phyloP scores from a whole-genome alignment of 371 early-diverging fungal species.

The Mucor circinelloides region DNA sequence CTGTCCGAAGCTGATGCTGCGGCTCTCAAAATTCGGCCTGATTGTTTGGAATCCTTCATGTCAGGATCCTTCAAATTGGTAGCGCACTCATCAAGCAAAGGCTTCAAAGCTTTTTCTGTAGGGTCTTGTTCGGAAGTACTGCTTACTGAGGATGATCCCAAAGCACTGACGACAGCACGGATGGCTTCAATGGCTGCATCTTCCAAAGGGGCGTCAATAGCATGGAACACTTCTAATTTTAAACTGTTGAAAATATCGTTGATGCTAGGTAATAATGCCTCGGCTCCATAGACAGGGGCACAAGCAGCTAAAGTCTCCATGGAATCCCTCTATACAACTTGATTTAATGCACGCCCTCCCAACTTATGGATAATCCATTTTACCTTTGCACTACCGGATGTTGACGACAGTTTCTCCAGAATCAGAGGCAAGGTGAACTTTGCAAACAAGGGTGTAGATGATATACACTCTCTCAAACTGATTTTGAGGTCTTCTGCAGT shows the following conservation, averaged over 20 bases:
- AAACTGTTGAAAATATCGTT: slow-evolving; percentile 70
- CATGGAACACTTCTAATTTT: slow-evolving; percentile 73
- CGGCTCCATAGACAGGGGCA: slow-evolving; percentile 76
- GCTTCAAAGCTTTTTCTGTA: slow-evolving; percentile 63
- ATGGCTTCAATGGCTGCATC: slow-evolving; percentile 61
- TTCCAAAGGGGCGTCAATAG: slow-evolving; percentile 68
- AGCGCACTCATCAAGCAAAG: slow-evolving; percentile 69
- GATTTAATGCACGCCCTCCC: neutral
- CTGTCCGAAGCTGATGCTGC: slow-evolving; percentile 73
- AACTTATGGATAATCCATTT: neutral
- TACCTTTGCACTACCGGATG: slow-evolving; percentile 88
- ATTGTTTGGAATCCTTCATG: slow-evolving; percentile 69
- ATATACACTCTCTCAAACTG: slow-evolving; percentile 69
- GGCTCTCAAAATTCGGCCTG: slow-evolving; percentile 68
- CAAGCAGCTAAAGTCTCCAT: slow-evolving; percentile 82
- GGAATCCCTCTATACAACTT: slow-evolving; percentile 70
- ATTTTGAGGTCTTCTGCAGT: slow-evolving; percentile 89
- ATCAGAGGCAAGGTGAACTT: slow-evolving; percentile 83
- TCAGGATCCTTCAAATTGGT: slow-evolving; percentile 73
- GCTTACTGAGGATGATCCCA: slow-evolving; percentile 41
- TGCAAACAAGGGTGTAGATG: slow-evolving; percentile 77
- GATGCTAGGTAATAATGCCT: slow-evolving; percentile 60
- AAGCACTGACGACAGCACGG: slow-evolving; percentile 59
- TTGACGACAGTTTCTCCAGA: slow-evolving; percentile 86
- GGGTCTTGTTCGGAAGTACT: slow-evolving; percentile 37